Evolutionary conservation across 805 yeast genomes (phyloP).

Genomic region (Trichomonascus vanleenenianus): DNA sequence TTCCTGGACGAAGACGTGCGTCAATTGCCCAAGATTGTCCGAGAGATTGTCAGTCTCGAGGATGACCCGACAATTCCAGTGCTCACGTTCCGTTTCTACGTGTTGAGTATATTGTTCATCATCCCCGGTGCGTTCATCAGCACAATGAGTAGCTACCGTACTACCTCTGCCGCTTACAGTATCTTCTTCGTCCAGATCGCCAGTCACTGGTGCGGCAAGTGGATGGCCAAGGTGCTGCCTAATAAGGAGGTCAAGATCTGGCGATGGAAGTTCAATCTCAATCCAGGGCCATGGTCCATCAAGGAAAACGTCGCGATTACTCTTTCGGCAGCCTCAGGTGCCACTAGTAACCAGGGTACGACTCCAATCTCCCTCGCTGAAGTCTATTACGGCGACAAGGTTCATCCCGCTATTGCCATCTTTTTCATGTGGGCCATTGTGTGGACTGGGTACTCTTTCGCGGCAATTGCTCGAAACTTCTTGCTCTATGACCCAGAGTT

Average conservation of each 20-base stretch:
- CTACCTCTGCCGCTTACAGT: slow-evolving; percentile 44
- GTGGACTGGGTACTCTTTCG: slow-evolving; percentile 13
- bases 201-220: slow-evolving; percentile 30
- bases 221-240: slow-evolving; percentile 32
- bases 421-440: slow-evolving; percentile 14
- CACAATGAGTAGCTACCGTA: slow-evolving; percentile 45
- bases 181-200: slow-evolving; percentile 57
- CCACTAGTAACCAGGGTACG: slow-evolving; percentile 10
- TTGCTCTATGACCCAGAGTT: slow-evolving; percentile 9
- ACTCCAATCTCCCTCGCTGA: slow-evolving; percentile 10
- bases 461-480: slow-evolving; percentile 11
- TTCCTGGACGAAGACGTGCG: slow-evolving; percentile 5
- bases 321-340: slow-evolving; percentile 12
- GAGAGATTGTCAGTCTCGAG: slow-evolving; percentile 12
- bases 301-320: slow-evolving; percentile 63
- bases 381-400: slow-evolving; percentile 7
- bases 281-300: slow-evolving; percentile 55
- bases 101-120: slow-evolving; percentile 30
- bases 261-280: slow-evolving; percentile 38
- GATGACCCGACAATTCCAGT: slow-evolving; percentile 40
- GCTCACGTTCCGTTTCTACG: slow-evolving; percentile 45
- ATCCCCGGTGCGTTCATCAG: slow-evolving; percentile 45
- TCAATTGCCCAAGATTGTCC: slow-evolving; percentile 7
- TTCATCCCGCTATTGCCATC: slow-evolving; percentile 9
- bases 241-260: slow-evolving; percentile 35